Evolutionary conservation across 495 filamentous ascomycete species (phyloP).

Genomic region (Poronia punctata): DNA sequence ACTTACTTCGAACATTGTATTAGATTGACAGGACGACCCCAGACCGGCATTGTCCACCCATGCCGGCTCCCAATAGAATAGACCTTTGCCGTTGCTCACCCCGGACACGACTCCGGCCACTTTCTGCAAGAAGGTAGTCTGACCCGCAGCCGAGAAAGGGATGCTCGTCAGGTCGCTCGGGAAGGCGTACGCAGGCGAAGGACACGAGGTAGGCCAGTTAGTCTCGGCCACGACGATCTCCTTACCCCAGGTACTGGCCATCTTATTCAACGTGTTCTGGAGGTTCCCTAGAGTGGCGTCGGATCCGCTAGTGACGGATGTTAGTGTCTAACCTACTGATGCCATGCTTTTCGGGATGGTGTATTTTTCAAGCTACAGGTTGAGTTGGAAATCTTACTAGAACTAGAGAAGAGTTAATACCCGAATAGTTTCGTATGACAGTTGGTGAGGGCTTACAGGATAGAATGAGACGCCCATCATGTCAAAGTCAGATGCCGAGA

Average conservation of each 20-base stretch:
- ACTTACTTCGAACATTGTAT: constrained; percentile 39
- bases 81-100: constrained; percentile 43
- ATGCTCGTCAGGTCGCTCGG: constrained; percentile 50
- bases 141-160: constrained; percentile 54
- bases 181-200: constrained; percentile 47
- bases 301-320: constrained; percentile 23
- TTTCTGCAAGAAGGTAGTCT: constrained; percentile 48
- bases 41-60: constrained; percentile 59
- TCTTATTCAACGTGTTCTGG: constrained; percentile 48
- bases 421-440: neutral
- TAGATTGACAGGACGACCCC: constrained; percentile 44
- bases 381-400: constrained; percentile 27
- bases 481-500: constrained; percentile 54
- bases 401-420: constrained; percentile 31
- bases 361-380: neutral
- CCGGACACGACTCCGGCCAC: constrained; percentile 47
- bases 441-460: constrained; percentile 25
- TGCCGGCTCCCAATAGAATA: constrained; percentile 69
- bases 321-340: neutral
- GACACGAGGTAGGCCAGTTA: constrained; percentile 59
- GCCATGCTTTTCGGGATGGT: too few species aligned
- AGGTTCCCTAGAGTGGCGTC: constrained; percentile 50
- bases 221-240: constrained; percentile 58
- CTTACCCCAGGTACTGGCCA: constrained; percentile 54
- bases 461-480: constrained; percentile 66